Conservation (phyloP, 805 yeast genomes). For the Candida orba region DNA sequence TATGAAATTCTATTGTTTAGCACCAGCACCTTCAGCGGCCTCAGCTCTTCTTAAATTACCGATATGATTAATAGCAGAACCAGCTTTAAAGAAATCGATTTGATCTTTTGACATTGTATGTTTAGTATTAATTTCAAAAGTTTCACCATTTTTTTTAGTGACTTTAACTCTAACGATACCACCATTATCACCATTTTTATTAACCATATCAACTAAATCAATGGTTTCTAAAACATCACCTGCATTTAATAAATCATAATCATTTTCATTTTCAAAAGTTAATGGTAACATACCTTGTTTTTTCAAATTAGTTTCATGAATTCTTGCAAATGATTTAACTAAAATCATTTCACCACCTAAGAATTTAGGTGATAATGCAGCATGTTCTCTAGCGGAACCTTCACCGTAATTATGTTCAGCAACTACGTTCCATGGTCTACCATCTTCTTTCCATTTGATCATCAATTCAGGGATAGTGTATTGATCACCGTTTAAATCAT, state of each 20-base stretch:
- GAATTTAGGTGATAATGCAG: constrained; percentile 92
- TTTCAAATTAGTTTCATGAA: constrained; percentile 95
- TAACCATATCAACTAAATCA: constrained; percentile 67
- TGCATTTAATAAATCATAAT: constrained; percentile 72
- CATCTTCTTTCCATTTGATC: constrained; percentile 88
- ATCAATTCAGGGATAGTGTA: constrained; percentile 90
- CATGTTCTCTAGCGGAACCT: constrained; percentile 99
- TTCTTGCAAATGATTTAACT: constrained; percentile 95
- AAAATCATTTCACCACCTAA: constrained; percentile 85
- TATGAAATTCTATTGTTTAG: neutral
- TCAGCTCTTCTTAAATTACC: constrained; percentile 46
- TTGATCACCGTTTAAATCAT: constrained; percentile 73
- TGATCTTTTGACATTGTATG: constrained; percentile 98
- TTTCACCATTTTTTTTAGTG: constrained; percentile 65
- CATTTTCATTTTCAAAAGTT: constrained; percentile 83
- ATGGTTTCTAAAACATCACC: constrained; percentile 76
- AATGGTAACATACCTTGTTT: constrained; percentile 97
- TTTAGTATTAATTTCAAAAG: constrained; percentile 64
- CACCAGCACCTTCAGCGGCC: no score
- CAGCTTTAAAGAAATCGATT: constrained; percentile 92
- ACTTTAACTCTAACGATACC: constrained; percentile 68
- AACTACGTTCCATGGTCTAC: constrained; percentile 86
- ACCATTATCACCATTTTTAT: constrained; percentile 81
- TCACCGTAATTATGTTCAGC: constrained; percentile 99
- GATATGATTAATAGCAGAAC: constrained; percentile 92